These are phyloP conservation scores for Pleurotus djamor DNA, from an alignment of 768 basidiomycete species.

Conservation along the genomic window DNA sequence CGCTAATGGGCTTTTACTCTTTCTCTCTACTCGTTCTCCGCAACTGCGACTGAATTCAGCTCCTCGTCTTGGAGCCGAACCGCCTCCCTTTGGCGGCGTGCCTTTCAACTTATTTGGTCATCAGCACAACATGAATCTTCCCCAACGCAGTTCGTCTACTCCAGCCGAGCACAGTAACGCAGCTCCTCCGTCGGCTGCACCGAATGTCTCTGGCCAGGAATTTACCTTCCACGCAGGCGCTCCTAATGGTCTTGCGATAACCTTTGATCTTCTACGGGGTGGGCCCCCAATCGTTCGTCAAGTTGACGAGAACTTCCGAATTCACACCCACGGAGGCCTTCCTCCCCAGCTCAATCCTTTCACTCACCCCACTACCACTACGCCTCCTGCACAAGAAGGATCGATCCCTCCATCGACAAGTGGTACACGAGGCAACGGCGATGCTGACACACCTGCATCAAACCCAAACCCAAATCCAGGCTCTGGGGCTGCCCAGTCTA, in stretches of 20 bases:
- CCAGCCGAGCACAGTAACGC: not conserved
- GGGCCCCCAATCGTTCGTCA: not conserved
- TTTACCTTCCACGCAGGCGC: not conserved
- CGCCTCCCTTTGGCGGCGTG: not conserved
- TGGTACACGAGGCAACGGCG: not conserved
- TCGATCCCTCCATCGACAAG: not conserved
- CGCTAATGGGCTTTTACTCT: slow-evolving; percentile 3
- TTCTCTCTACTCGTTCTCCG: not conserved
- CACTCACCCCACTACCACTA: not conserved
- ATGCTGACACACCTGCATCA: not conserved
- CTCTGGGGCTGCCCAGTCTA: not conserved
- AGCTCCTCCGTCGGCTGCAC: not conserved
- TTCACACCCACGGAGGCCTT: not conserved
- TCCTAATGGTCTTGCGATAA: slow-evolving; percentile 4
- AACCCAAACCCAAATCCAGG: not conserved
- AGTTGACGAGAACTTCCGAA: not conserved
- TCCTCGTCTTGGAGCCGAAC: not conserved
- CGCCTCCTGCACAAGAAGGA: not conserved
- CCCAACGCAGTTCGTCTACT: not conserved
- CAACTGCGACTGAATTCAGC: not conserved
- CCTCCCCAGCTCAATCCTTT: not conserved
- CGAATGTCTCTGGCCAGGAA: not conserved
- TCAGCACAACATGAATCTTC: not conserved
- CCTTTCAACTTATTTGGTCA: slow-evolving; percentile 1
- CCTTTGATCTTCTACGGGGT: slow-evolving; percentile 2